Conservation (phyloP, 345 rosid species). For the Luvunga scandens region DNA sequence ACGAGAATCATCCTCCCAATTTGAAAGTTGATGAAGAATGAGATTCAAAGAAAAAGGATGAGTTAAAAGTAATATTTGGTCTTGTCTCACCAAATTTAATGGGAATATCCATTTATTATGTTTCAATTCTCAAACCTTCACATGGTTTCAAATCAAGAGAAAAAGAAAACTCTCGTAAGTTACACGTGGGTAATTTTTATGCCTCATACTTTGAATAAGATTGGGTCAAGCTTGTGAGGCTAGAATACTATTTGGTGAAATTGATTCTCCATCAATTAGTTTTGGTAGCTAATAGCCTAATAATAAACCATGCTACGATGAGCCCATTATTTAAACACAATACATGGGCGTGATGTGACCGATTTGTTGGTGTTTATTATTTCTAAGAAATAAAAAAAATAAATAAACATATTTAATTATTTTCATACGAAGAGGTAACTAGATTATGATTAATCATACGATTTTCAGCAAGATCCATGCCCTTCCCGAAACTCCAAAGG, state of each 20-base stretch:
- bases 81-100: not conserved
- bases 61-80: slow-evolving; percentile 18
- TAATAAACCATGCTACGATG: not conserved
- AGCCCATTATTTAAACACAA: not conserved
- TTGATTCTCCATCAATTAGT: not conserved
- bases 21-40: slow-evolving; percentile 1
- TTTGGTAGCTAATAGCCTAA: not conserved
- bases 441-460: slow-evolving; percentile 16
- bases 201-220: not conserved
- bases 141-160: not conserved
- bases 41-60: slow-evolving; percentile 23
- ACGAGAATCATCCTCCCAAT: not conserved
- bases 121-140: not conserved
- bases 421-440: not conserved
- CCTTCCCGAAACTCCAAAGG: not conserved
- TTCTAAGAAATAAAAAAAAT: no score
- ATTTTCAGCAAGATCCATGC: slow-evolving; percentile 4
- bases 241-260: not conserved
- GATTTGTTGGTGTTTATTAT: not conserved
- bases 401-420: not conserved
- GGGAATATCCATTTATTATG: not conserved
- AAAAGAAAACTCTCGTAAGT: not conserved
- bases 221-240: not conserved
- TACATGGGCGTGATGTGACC: not conserved
- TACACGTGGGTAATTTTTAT: not conserved